phyloP scores from a whole-genome alignment of 164 flowering plant genomes.

The Annona cherimola region DNA sequence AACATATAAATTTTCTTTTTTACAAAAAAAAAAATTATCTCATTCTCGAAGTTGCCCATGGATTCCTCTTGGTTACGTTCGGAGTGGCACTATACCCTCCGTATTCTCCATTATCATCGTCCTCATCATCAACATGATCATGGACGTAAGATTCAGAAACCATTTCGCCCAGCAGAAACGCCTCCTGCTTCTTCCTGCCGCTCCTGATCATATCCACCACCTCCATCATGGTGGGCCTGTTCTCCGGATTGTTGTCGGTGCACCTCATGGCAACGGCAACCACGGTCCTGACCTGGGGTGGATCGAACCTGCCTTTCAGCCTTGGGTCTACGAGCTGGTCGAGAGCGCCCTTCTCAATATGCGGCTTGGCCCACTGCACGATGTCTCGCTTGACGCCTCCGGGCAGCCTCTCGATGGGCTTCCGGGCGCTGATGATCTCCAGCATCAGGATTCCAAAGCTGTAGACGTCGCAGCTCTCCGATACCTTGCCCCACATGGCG shows the following conservation, averaged over 20 bases:
- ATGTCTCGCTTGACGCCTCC: slow-evolving; percentile 59
- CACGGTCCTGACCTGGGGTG: slow-evolving; percentile 23
- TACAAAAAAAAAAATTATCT: slow-evolving; percentile 8
- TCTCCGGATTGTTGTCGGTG: slow-evolving; percentile 41
- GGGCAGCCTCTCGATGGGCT: slow-evolving; percentile 57
- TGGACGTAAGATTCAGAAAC: too few relatives aligned
- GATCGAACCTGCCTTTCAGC: slow-evolving; percentile 45
- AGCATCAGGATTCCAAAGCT: slow-evolving; percentile 67
- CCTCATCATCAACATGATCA: slow-evolving; percentile 8
- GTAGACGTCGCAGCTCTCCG: slow-evolving; percentile 80
- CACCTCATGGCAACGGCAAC: slow-evolving; percentile 44
- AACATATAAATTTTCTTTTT: too few relatives aligned
- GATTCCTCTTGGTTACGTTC: neutral
- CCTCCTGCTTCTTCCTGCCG: slow-evolving; percentile 32
- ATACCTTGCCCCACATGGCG: slow-evolving; percentile 86
- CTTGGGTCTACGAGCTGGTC: slow-evolving; percentile 54
- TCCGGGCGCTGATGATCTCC: slow-evolving; percentile 52
- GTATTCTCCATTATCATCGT: slow-evolving; percentile 13
- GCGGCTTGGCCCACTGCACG: slow-evolving; percentile 62
- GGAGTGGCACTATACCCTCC: slow-evolving; percentile 9
- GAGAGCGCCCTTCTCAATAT: slow-evolving; percentile 37
- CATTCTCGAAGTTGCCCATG: slow-evolving; percentile 12
- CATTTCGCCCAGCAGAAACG: slow-evolving; percentile 4
- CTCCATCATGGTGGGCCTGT: slow-evolving; percentile 55
- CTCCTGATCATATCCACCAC: slow-evolving; percentile 49